Percentiles rank a stretch among this genome's conserved stretches.
Conservation (phyloP, 352 stramenopile species). For the Chrysophaeum taylorii region DNA sequence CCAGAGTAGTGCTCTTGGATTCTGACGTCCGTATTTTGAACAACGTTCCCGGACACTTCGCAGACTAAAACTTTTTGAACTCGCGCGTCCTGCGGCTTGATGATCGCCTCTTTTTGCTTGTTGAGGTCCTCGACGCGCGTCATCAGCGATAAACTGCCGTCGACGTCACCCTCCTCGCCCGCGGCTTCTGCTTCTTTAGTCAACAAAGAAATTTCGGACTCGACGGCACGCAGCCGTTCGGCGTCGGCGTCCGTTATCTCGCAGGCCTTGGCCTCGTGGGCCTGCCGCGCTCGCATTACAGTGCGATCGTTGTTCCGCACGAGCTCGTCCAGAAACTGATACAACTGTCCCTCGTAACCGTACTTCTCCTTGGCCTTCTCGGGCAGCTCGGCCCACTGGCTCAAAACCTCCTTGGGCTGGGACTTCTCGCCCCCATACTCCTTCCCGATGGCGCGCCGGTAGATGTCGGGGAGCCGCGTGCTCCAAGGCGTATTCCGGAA, state of each 20-base stretch:
- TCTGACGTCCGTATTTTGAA: not conserved
- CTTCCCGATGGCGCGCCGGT: not conserved
- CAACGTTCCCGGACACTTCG: not conserved
- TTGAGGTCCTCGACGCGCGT: not conserved
- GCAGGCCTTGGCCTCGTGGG: not conserved
- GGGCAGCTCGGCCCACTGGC: not conserved
- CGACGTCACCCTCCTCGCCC: not conserved
- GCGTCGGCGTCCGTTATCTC: not conserved
- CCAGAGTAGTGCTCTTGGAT: slow-evolving; percentile 9
- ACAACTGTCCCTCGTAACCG: not conserved
- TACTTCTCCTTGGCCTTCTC: not conserved
- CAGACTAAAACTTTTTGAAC: not conserved
- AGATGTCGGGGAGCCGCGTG: not conserved
- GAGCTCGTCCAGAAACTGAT: not conserved
- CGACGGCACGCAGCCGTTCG: not conserved
- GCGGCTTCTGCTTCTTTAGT: not conserved
- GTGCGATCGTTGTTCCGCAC: not conserved
- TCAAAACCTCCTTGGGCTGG: too few species aligned
- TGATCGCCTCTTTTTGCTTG: not conserved
- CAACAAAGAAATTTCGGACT: not conserved
- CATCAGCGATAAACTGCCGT: not conserved
- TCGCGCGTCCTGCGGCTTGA: not conserved
- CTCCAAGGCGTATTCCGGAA: not conserved
- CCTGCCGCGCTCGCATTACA: not conserved
- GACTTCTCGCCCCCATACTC: not conserved